A percentile compares a stretch with the other conserved stretches of the same genome.
Evolutionary conservation across 2,329 filamentous ascomycete genomes (phyloP).

Genomic region (Phialophora expanda): DNA sequence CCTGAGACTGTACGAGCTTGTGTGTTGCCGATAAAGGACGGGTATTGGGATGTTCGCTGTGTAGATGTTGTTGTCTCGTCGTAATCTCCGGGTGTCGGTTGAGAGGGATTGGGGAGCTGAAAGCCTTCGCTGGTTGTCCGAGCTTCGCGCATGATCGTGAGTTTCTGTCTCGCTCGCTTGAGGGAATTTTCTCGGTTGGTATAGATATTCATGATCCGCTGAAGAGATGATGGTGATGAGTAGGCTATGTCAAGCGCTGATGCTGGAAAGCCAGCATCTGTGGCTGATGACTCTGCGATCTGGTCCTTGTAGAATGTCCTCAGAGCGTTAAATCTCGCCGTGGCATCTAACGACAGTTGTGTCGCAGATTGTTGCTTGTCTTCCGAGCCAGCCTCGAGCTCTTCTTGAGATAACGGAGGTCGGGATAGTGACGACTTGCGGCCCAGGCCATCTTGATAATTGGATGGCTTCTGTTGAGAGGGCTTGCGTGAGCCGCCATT

Average conservation of each 20-base stretch:
- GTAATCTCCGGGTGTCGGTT: slow-evolving; percentile 25
- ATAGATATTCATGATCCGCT: slow-evolving; percentile 91
- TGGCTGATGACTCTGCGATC: slow-evolving; percentile 65
- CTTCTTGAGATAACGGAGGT: slow-evolving; percentile 28
- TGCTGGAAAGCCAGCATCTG: slow-evolving; percentile 53
- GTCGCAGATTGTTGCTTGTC: slow-evolving; percentile 46
- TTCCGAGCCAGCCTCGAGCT: slow-evolving; percentile 43
- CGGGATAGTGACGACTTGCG: slow-evolving; percentile 34
- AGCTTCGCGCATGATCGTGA: slow-evolving; percentile 81
- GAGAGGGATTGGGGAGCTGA: slow-evolving; percentile 62
- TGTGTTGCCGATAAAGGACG: slow-evolving; percentile 48
- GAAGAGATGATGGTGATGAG: slow-evolving; percentile 78
- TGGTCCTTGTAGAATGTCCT: slow-evolving; percentile 78
- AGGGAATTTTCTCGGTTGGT: slow-evolving; percentile 61
- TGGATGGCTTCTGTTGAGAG: slow-evolving; percentile 34
- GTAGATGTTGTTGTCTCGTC: slow-evolving; percentile 30
- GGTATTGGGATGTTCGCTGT: slow-evolving; percentile 55
- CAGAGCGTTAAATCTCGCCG: slow-evolving; percentile 75
- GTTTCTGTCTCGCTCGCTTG: slow-evolving; percentile 70
- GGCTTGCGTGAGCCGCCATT: slow-evolving; percentile 45
- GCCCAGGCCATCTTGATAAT: slow-evolving; percentile 19
- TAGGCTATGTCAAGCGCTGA: slow-evolving; percentile 55
- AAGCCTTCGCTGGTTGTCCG: slow-evolving; percentile 73
- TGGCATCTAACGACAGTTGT: slow-evolving; percentile 58
- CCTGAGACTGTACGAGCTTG: slow-evolving; percentile 69